phyloP scores from a whole-genome alignment of 2,329 filamentous ascomycete species.

The Bisporella sp. region DNA sequence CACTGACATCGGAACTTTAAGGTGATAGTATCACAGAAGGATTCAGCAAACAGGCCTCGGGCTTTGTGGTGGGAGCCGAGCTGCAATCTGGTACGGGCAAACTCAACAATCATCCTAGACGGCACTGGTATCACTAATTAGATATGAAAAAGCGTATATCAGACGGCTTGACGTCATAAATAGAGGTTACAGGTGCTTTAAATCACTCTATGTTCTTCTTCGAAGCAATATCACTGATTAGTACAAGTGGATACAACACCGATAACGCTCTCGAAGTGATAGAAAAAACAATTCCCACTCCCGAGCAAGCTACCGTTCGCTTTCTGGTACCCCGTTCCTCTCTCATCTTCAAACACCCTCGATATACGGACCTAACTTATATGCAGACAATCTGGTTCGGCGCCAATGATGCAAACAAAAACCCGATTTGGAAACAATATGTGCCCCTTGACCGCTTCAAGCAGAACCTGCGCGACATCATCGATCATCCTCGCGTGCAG shows the following conservation, averaged over 20 bases:
- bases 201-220: not conserved
- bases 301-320: constrained; percentile 15
- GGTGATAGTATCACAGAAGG: constrained; percentile 22
- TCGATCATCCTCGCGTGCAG: constrained; percentile 61
- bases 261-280: constrained; percentile 14
- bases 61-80: constrained; percentile 19
- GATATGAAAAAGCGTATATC: constrained; percentile 11
- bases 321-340: constrained; percentile 10
- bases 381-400: constrained; percentile 61
- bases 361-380: not conserved
- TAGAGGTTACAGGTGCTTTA: constrained; percentile 12
- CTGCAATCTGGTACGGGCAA: constrained; percentile 14
- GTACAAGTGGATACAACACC: constrained; percentile 17
- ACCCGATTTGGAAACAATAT: constrained; percentile 57
- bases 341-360: not conserved
- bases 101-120: not conserved
- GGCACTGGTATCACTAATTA: not conserved
- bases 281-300: constrained; percentile 12
- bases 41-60: constrained; percentile 13
- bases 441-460: constrained; percentile 68
- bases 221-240: not conserved
- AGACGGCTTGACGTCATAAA: constrained; percentile 20
- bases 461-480: constrained; percentile 61
- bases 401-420: constrained; percentile 76
- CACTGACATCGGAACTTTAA: constrained; percentile 3